Evolutionary conservation across 1,284 basidiomycete genomes (phyloP), one percentile per base, ranked within the genome.

Genomic region (Sporisorium exsertum): DNA sequence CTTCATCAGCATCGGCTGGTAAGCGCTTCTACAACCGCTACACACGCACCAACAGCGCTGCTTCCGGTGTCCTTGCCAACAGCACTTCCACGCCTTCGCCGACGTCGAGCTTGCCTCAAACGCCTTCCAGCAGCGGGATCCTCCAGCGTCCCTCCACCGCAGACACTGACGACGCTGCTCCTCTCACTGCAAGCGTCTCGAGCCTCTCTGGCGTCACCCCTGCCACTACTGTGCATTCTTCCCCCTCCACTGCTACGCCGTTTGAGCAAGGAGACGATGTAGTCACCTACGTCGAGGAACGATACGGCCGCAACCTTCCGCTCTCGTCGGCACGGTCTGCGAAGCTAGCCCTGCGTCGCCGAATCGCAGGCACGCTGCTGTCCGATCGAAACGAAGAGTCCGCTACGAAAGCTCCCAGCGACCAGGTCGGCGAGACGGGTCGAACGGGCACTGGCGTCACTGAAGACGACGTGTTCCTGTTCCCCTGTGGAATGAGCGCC

Each of bases 241-340:
- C 58, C 22, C 8, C 59, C 20, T 52, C 62, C 18, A 18, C 54
- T 20, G n/a, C 53, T 24, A 3, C 20, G 37, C 42, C 29, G 22
- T 7, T 10, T 26, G 32, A 62, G 22, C 54, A 57, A 15, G 15
- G 49, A 61, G 32, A 22, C 55, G 88, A 89, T 62, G 87, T 88
- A 40, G 83, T 87, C 9, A 87, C 87, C 2, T 90, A 89, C 79
- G 88, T 99, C 42, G 97, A 99, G 86, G 95, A 99, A 86, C 91
- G 95, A 22, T 99, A 97, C 79, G 96, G 95, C 0, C 91, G 97
- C 5, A 98, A 98, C 82, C 87, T 98, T 27, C 93, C 95, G 2
- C 85, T 92, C 3, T 88, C 89, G 32, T 90, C 91, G 24, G 92
- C 92, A 0, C 88, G 89, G 1, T 89, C 91, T 3, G 94, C 95